Evolutionary conservation across 2,329 filamentous ascomycete species (phyloP).

Genomic region (Sarocladium oryzae): DNA sequence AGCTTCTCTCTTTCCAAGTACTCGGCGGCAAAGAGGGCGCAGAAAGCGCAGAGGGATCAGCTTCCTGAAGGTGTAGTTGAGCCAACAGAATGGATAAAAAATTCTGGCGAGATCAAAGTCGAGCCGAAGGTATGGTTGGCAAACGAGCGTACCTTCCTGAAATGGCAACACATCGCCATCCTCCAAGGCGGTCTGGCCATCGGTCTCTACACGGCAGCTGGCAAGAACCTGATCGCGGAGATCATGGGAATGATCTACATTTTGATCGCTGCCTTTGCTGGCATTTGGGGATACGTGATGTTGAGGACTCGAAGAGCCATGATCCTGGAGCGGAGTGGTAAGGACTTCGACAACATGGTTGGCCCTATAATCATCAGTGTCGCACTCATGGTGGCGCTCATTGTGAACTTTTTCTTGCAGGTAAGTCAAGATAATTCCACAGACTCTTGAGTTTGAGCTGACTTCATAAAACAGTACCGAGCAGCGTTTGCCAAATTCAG

Average conservation of each 20-base stretch:
- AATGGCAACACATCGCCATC: conserved; percentile 94
- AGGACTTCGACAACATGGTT: conserved; percentile 84
- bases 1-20: conserved; percentile 78
- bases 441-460: conserved; percentile 1
- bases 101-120: conserved; percentile 82
- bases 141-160: conserved; percentile 96
- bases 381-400: conserved; percentile 69
- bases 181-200: conserved; percentile 79
- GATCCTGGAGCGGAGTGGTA: conserved; percentile 80
- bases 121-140: conserved; percentile 99
- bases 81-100: conserved; percentile 87
- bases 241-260: conserved; percentile 80
- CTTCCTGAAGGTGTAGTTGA: conserved; percentile 85
- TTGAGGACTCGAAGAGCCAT: conserved; percentile 68
- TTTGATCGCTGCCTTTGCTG: conserved; percentile 72
- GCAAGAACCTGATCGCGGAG: conserved; percentile 68
- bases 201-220: conserved; percentile 82
- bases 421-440: conserved; percentile 38
- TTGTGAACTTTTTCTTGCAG: conserved; percentile 86
- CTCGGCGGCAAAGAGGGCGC: conserved; percentile 48
- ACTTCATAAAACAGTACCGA: conserved; percentile 21
- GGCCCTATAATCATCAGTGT: conserved; percentile 80
- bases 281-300: conserved; percentile 81
- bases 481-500: conserved; percentile 24
- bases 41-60: conserved; percentile 31